A percentile compares a stretch with the other conserved stretches of the same genome.
Evolutionary conservation across 2,329 filamentous ascomycete genomes (phyloP).

Genomic region (Parascedosporium putredinis): DNA sequence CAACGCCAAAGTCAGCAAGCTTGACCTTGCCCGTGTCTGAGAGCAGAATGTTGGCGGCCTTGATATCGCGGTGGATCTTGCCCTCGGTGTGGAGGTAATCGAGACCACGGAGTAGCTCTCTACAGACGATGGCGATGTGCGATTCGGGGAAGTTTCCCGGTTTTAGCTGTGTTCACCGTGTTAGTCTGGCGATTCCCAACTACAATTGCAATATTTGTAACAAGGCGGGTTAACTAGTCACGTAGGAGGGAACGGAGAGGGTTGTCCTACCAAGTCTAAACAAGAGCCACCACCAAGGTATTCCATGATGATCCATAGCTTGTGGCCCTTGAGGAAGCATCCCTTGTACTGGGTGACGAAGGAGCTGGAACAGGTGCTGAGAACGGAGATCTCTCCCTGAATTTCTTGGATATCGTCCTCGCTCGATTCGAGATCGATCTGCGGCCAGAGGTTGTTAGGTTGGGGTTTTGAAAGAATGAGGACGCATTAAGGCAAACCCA

Average conservation of each 20-base stretch:
- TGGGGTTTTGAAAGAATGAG: too few species aligned
- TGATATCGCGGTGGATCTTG: conserved; percentile 95
- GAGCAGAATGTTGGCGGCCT: conserved; percentile 92
- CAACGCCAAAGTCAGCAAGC: conserved; percentile 93
- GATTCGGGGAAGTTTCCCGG: conserved; percentile 78
- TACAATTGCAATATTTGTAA: background rate
- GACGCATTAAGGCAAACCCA: too few species aligned
- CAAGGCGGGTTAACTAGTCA: too few species aligned
- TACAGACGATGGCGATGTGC: conserved; percentile 89
- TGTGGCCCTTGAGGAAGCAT: conserved; percentile 90
- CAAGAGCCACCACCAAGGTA: conserved; percentile 92
- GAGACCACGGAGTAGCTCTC: conserved; percentile 78
- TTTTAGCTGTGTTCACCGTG: conserved; percentile 54
- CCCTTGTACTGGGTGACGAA: conserved; percentile 95
- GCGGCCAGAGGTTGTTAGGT: conserved; percentile 11
- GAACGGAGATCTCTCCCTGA: conserved; percentile 88
- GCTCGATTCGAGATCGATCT: conserved; percentile 98
- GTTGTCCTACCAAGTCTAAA: conserved; percentile 64
- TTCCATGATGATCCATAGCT: conserved; percentile 99
- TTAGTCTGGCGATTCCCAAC: background rate
- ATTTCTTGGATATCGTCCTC: conserved; percentile 98
- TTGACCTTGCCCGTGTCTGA: conserved; percentile 86
- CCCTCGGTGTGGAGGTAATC: conserved; percentile 90
- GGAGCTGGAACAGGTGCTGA: conserved; percentile 88
- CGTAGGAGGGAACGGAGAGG: conserved; percentile 2